A percentile compares a stretch with the other conserved stretches of the same genome.
Evolutionary conservation across 2,329 filamentous ascomycete species (phyloP).

Genomic region (Chrysoporthe austroafricana): DNA sequence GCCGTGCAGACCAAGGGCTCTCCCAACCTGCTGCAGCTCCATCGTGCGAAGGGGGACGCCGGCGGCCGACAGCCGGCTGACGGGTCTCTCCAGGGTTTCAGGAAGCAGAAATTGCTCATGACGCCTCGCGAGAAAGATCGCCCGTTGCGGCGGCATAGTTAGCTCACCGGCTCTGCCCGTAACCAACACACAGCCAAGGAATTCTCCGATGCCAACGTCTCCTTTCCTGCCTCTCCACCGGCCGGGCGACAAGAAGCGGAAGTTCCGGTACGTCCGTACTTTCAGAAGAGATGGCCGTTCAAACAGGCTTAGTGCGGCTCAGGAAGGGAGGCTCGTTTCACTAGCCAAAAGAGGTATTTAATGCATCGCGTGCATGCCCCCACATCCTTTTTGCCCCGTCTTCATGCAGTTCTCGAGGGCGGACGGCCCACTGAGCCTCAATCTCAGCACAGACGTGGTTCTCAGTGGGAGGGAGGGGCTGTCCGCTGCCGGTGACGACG

Average conservation of each 20-base stretch:
- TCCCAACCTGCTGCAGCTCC: background rate
- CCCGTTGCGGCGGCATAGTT: too few species aligned
- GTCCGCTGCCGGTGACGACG: background rate
- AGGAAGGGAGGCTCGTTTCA: constrained; percentile 8
- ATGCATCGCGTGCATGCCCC: constrained; percentile 1
- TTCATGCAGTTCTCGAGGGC: constrained; percentile 2
- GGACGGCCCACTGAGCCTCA: background rate
- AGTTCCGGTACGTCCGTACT: too few species aligned
- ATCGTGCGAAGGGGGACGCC: background rate
- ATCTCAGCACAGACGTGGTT: constrained; percentile 12
- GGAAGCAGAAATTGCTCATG: background rate
- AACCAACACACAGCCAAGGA: too few species aligned
- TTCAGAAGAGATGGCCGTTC: background rate
- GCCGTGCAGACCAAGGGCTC: background rate
- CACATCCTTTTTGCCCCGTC: background rate
- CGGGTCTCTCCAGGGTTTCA: background rate
- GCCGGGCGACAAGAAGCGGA: too few species aligned
- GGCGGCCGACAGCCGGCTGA: background rate
- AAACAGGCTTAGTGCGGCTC: constrained; percentile 17
- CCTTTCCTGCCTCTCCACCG: too few species aligned
- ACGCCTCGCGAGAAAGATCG: background rate
- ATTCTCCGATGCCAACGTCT: too few species aligned
- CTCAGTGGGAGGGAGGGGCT: background rate
- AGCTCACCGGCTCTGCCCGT: too few species aligned
- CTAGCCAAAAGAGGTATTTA: constrained; percentile 3